Percentiles rank a stretch among this genome's conserved stretches.
phyloP scores from a whole-genome alignment of 148 eudicot species.

The Arctostaphylos glauca region DNA sequence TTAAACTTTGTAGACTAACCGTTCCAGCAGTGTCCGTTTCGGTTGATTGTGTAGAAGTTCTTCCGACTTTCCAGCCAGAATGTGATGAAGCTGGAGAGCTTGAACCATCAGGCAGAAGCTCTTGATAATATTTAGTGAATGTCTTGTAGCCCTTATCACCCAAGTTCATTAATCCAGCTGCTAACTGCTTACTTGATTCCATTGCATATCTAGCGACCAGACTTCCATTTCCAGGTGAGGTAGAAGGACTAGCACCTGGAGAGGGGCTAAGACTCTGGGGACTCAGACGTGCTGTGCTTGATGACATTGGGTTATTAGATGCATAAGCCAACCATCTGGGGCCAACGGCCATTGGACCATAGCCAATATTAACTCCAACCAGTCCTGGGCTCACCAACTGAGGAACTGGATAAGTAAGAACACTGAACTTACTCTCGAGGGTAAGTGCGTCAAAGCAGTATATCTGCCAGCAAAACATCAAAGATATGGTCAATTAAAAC shows the following conservation, averaged over 20 bases:
- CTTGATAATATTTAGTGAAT: conserved; percentile 82
- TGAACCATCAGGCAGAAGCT: conserved; percentile 77
- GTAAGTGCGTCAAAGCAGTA: conserved; percentile 90
- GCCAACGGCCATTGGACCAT: conserved; percentile 97
- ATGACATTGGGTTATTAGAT: conserved; percentile 68
- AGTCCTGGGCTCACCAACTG: conserved; percentile 66
- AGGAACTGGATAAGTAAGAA: conserved; percentile 89
- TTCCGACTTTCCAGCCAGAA: conserved; percentile 63
- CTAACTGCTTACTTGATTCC: conserved; percentile 94
- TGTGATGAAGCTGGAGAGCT: conserved; percentile 60
- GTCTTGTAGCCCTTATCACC: conserved; percentile 90
- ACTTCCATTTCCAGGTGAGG: conserved; percentile 82
- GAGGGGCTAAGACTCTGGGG: conserved; percentile 85
- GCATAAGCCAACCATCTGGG: conserved; percentile 97
- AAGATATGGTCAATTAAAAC: conserved; percentile 1
- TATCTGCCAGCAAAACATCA: conserved; percentile 52
- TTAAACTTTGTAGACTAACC: conserved; percentile 38
- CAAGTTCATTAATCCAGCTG: conserved; percentile 73
- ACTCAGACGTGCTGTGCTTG: conserved; percentile 80
- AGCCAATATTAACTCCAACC: conserved; percentile 69
- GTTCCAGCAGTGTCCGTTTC: conserved; percentile 78
- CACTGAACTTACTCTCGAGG: conserved; percentile 86
- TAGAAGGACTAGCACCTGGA: conserved; percentile 86
- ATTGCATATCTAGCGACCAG: conserved; percentile 86
- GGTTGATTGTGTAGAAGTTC: conserved; percentile 49